Evolutionary conservation across 108 stramenopile species (phyloP), one percentile per base, ranked within the genome.

Genomic region (Stephanodiscus minutulus): DNA sequence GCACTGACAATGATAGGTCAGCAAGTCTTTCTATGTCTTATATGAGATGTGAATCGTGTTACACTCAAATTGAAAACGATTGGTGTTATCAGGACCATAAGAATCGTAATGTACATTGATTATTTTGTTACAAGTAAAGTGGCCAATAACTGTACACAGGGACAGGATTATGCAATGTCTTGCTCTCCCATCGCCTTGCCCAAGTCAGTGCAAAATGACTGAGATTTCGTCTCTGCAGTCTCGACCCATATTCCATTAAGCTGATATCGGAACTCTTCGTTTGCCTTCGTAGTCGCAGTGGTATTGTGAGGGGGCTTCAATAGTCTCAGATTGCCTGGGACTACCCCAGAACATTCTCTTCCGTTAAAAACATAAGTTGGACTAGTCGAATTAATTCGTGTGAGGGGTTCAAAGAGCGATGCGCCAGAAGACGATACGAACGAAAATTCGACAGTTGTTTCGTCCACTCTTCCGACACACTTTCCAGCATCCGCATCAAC

Each of bases 171-270:
- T 12, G 74, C 74, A 61, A 76, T 76, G 28, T 76, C 74, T 35
- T 68, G 66, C 48, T 76, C 74, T 18, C 67, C 67, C 24, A 50
- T 52, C 18, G 29, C 22, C 33, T 55, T 31, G 20, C 74, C 74
- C 28, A 58, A 60, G 1, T 76, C 74, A 46, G 74, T 76, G 57
- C 74, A 76, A 70, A 76, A 76, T 27, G 68, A 69, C 13, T 41
- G 61, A 12, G 50, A 68, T 46, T 76, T 62, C 15, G 68, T 76
- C 49, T 76, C 68, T 18, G 52, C 68, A 0, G 74, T 76, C 44
- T 76, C 74, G n/a, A 76, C 28, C 74, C 74, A 76, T 21, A 33
- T n/a, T 0, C 74, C 74, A 63, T 61, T 68, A 2, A 76, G 54
- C 35, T 55, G 50, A 37, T 76, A 62, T 46, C 59, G 56, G 46